Conservation (phyloP, 768 basidiomycete genomes). For the Suillus occidentalis region DNA sequence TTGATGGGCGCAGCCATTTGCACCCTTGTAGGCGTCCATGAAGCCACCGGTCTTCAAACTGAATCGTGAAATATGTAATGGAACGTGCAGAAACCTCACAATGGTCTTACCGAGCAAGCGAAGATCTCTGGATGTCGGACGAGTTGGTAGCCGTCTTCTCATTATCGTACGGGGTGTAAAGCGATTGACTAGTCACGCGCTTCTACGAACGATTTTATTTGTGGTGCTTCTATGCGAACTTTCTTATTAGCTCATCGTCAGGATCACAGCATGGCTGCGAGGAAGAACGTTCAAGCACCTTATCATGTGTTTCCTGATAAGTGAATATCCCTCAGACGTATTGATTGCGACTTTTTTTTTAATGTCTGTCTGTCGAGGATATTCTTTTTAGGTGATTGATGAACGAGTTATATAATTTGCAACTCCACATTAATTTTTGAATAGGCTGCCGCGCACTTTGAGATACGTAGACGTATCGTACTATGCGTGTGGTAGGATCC, state of each 20-base stretch:
- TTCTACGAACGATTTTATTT: background rate
- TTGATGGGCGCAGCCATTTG: background rate
- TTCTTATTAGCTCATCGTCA: background rate
- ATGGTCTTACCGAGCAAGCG: background rate
- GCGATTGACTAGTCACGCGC: background rate
- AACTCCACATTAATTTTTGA: conserved; percentile 1
- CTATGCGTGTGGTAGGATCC: conserved; percentile 48
- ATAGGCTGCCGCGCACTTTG: background rate
- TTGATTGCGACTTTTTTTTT: conserved; percentile 35
- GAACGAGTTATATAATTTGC: conserved; percentile 19
- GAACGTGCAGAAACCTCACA: background rate
- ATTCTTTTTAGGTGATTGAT: conserved; percentile 37
- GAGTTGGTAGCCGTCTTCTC: background rate
- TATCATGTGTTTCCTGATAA: conserved; percentile 21
- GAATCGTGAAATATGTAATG: background rate
- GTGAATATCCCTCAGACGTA: conserved; percentile 43
- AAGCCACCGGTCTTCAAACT: background rate
- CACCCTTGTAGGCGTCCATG: background rate
- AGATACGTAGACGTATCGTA: conserved; percentile 57
- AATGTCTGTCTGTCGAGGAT: conserved; percentile 37
- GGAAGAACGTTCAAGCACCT: conserved; percentile 5
- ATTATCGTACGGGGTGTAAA: too few relatives aligned
- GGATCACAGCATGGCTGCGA: background rate
- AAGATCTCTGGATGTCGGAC: background rate
- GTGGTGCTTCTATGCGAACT: background rate